Evolutionary conservation across 495 filamentous ascomycete genomes (phyloP).

Genomic region (Aspergillus egyptiacus): DNA sequence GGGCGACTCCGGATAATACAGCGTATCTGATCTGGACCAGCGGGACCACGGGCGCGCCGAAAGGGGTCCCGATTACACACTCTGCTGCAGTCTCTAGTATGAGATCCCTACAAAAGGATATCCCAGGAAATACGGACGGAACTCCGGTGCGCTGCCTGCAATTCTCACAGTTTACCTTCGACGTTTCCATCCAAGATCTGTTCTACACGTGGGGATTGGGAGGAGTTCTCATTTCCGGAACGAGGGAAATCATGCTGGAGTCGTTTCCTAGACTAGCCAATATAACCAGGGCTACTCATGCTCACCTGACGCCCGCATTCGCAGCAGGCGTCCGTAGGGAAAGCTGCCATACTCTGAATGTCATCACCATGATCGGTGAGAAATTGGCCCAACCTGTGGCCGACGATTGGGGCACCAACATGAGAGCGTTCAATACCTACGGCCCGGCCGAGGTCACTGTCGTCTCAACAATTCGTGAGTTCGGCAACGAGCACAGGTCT

Average conservation of each 20-base stretch:
- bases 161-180: conserved; percentile 35
- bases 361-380: conserved; percentile 96
- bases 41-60: conserved; percentile 81
- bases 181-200: conserved; percentile 36
- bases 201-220: conserved; percentile 37
- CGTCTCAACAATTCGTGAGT: conserved; percentile 31
- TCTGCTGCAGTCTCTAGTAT: conserved; percentile 33
- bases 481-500: conserved; percentile 24
- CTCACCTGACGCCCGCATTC: conserved; percentile 36
- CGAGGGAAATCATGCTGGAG: conserved; percentile 30
- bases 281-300: conserved; percentile 30
- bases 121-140: conserved; percentile 23
- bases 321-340: conserved; percentile 26
- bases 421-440: conserved; percentile 33
- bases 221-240: conserved; percentile 31
- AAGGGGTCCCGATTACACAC: conserved; percentile 42
- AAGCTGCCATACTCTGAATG: conserved; percentile 35
- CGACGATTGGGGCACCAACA: conserved; percentile 33
- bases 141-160: conserved; percentile 30
- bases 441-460: conserved; percentile 35
- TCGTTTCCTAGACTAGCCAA: conserved; percentile 30
- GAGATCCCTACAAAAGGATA: conserved; percentile 25
- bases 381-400: conserved; percentile 64
- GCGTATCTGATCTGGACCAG: conserved; percentile 74
- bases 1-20: conserved; percentile 39